Conservation (phyloP, 2,329 filamentous ascomycete species). For the Trichoderma pleuroti region DNA sequence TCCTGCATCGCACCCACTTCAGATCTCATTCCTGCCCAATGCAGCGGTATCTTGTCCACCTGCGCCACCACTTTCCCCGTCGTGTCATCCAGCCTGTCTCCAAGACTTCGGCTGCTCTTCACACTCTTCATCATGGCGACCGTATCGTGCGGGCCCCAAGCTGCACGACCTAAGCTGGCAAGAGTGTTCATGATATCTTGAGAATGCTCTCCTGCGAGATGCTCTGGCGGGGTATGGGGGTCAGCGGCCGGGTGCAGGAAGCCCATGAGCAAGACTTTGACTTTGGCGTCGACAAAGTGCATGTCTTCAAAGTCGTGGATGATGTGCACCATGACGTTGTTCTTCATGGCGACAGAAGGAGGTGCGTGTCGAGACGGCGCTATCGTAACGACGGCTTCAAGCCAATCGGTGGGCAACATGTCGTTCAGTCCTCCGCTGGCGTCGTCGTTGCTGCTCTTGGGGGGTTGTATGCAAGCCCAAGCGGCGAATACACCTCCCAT, state of each 20-base stretch:
- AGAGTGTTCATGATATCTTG: slow-evolving; percentile 43
- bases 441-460: slow-evolving; percentile 18
- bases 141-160: slow-evolving; percentile 43
- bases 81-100: slow-evolving; percentile 46
- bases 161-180: slow-evolving; percentile 44
- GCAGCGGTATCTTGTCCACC: slow-evolving; percentile 57
- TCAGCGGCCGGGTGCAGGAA: slow-evolving; percentile 44
- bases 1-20: slow-evolving; percentile 47
- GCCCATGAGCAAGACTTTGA: slow-evolving; percentile 59
- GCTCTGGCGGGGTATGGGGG: slow-evolving; percentile 21
- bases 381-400: slow-evolving; percentile 56
- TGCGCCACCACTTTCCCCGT: slow-evolving; percentile 50
- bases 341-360: slow-evolving; percentile 46
- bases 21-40: slow-evolving; percentile 56
- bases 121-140: slow-evolving; percentile 37
- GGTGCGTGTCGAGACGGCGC: slow-evolving; percentile 46
- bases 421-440: slow-evolving; percentile 27
- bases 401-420: slow-evolving; percentile 46
- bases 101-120: slow-evolving; percentile 41
- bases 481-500: slow-evolving; percentile 63
- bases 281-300: slow-evolving; percentile 39
- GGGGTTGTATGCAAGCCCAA: slow-evolving; percentile 50
- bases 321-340: slow-evolving; percentile 52
- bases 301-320: slow-evolving; percentile 47
- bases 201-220: slow-evolving; percentile 31